These are phyloP conservation scores for Melastoma malabathricum DNA, from an alignment of 345 rosid genomes.

Conservation along the genomic window DNA sequence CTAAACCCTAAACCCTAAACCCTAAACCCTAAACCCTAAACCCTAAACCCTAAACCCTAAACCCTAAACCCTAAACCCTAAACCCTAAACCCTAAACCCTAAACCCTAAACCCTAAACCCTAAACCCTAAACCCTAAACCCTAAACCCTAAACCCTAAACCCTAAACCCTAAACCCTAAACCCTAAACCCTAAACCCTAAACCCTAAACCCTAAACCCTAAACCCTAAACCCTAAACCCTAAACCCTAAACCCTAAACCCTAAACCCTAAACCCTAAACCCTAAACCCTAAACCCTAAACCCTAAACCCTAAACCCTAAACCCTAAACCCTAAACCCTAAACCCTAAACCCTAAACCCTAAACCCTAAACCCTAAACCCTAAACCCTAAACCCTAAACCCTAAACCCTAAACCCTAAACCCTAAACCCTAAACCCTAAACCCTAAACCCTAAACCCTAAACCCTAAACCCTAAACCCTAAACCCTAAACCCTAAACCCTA, in stretches of 20 bases:
- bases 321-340: conserved; percentile 13
- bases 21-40: conserved; percentile 14
- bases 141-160: conserved; percentile 10
- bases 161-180: conserved; percentile 13
- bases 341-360: conserved; percentile 15
- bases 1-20: conserved; percentile 8
- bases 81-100: conserved; percentile 7
- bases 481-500: conserved; percentile 15
- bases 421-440: conserved; percentile 19
- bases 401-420: conserved; percentile 14
- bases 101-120: conserved; percentile 19
- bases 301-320: conserved; percentile 18
- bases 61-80: conserved; percentile 12
- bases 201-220: conserved; percentile 15
- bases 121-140: conserved; percentile 16
- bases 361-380: conserved; percentile 9
- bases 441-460: conserved; percentile 14
- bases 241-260: conserved; percentile 18
- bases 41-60: conserved; percentile 15
- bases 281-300: conserved; percentile 15
- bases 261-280: conserved; percentile 18
- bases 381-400: conserved; percentile 4
- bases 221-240: conserved; percentile 19
- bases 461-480: conserved; percentile 14
- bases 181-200: conserved; percentile 15